phyloP scores from a whole-genome alignment of 306 rosid species.

The Ammopiptanthus mongolicus region DNA sequence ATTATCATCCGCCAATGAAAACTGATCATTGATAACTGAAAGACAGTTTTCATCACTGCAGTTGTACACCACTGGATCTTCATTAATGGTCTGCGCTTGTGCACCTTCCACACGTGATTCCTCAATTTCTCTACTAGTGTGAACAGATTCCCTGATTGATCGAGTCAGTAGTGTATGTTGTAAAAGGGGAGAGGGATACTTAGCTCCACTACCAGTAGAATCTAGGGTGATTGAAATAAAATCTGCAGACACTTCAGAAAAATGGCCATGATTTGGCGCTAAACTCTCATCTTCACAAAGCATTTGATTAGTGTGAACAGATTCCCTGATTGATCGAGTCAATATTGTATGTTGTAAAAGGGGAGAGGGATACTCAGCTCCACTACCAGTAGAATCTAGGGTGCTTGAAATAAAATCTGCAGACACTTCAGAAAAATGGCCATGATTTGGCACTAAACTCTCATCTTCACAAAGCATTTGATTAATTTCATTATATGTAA shows the following conservation, averaged over 20 bases:
- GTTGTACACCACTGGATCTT: slow-evolving; percentile 4
- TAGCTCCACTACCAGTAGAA: background rate
- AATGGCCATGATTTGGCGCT: background rate
- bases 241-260: slow-evolving; percentile 13
- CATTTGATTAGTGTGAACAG: slow-evolving; percentile 7
- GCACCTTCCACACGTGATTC: slow-evolving; percentile 21
- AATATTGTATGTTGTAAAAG: no score
- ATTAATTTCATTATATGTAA: slow-evolving; percentile 1
- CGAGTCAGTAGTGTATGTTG: background rate
- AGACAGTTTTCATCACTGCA: background rate
- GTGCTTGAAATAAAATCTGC: slow-evolving; percentile 5
- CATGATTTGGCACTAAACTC: slow-evolving; percentile 2
- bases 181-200: slow-evolving; percentile 11
- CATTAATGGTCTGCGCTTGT: slow-evolving; percentile 12
- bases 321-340: no score
- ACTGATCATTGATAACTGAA: slow-evolving; percentile 9
- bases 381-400: background rate
- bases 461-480: slow-evolving; percentile 19
- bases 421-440: slow-evolving; percentile 4
- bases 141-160: slow-evolving; percentile 17
- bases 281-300: slow-evolving; percentile 17
- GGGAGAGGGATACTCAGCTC: slow-evolving; percentile 18
- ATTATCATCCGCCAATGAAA: slow-evolving; percentile 9
- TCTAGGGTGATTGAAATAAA: background rate
- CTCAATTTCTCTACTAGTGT: slow-evolving; percentile 1